Evolutionary conservation across 176 grass and related monocot genomes (phyloP).

Genomic region (Bothriochloa decipiens): DNA sequence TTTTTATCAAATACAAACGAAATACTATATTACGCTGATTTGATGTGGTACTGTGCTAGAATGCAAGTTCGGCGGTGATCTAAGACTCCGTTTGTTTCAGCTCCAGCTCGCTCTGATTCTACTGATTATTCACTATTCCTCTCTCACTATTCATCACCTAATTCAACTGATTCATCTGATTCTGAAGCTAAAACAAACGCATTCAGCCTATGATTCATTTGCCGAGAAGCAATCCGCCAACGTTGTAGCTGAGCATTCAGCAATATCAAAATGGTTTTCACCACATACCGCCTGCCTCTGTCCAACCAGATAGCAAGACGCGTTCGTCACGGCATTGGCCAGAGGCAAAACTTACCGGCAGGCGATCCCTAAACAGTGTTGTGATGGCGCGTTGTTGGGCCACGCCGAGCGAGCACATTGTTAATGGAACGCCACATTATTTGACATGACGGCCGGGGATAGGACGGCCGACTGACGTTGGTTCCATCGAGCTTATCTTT

Average conservation of each 20-base stretch:
- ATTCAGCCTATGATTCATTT: no score
- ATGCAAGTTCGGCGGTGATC: no score
- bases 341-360: background rate
- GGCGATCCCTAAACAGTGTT: conserved; percentile 21
- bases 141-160: no score
- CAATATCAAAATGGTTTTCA: background rate
- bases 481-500: conserved; percentile 33
- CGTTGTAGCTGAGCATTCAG: background rate
- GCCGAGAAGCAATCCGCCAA: background rate
- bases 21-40: no score
- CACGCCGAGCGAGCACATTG: background rate
- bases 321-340: conserved; percentile 4
- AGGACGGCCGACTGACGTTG: conserved; percentile 37
- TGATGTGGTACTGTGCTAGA: no score
- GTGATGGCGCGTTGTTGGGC: conserved; percentile 7
- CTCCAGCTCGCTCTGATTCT: no score
- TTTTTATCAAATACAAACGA: no score
- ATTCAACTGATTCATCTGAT: no score
- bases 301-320: conserved; percentile 25
- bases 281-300: background rate
- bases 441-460: conserved; percentile 26
- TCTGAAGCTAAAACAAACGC: no score
- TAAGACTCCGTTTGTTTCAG: no score
- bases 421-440: conserved; percentile 22
- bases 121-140: no score